Base-by-base conservation (phyloP, 2,329 filamentous ascomycete genomes). In the Pseudonectria foliicola region DNA sequence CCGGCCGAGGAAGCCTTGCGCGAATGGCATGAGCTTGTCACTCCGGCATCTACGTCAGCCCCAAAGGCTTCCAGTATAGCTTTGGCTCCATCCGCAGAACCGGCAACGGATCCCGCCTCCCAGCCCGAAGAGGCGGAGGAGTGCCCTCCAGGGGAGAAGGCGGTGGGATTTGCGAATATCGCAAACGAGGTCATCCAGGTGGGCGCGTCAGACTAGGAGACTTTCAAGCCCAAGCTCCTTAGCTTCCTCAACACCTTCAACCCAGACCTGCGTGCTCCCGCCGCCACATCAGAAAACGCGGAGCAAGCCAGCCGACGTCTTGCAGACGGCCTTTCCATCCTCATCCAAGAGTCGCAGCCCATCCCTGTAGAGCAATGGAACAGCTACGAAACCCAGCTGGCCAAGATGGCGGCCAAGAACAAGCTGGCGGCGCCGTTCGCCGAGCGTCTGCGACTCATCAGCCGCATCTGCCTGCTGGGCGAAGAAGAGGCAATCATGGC, bases 401-500 rank as follows among this genome's bases (percentile, higher is more conserved):
- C 36, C 25, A 24, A 31, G 3, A 45, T 42, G 28, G 36, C 37
- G 13, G 36, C 48, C 4, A 31, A 32, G 7, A 16, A 26, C 2
- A 27, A 44, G 5, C 33, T 36, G 12, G 30, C 37, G 7, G 40
- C 50, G 34, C 27, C 37, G 13, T 53, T 48, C 38, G 12, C 31
- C 10, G 40, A 49, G 21, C 48, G 53, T 4, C 43, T 55, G 3
- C 24, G 21, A 2, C 46, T 35, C 13, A 41, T 61, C 21, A 40
- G 45, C 10, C 43, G 38, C 11, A 49, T 60, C 13, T 34, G 54
- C 5, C 57, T 48, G 13, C 15, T 55, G 5, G 34, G 39, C 4
- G 58, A 61, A 32, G 57, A 61, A 40, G 29, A 48, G 24, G 37
- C 27, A 7, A 48, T 49, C 4, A 37, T 59, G 18, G 31, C 29